Conservation (phyloP, 805 yeast species). For the Teunomyces barrocoloradensis region DNA sequence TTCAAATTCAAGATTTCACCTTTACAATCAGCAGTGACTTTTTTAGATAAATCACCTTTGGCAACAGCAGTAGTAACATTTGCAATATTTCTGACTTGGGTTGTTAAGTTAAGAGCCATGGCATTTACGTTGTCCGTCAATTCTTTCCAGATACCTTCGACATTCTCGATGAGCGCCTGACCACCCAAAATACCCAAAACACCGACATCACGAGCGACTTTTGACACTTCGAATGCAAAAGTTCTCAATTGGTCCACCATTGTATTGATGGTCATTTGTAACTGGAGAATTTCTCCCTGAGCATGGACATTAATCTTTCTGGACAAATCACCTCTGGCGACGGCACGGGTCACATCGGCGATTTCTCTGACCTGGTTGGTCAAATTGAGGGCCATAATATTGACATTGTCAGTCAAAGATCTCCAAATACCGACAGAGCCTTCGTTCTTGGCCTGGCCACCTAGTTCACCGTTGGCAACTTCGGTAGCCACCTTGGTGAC, state of each 20-base stretch:
- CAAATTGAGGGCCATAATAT: constrained; percentile 82
- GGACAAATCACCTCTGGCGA: constrained; percentile 81
- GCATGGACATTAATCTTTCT: constrained; percentile 86
- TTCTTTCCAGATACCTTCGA: constrained; percentile 86
- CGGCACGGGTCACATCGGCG: constrained; percentile 87
- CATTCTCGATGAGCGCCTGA: constrained; percentile 75
- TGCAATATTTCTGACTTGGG: constrained; percentile 85
- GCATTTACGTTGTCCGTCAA: constrained; percentile 85
- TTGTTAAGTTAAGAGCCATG: constrained; percentile 84
- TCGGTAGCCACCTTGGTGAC: constrained; percentile 86
- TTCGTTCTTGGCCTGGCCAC: constrained; percentile 82
- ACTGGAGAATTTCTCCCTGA: constrained; percentile 82
- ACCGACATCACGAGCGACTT: constrained; percentile 87
- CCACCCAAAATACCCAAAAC: constrained; percentile 88
- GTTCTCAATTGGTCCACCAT: constrained; percentile 85
- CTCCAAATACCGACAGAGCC: constrained; percentile 92
- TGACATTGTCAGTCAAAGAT: constrained; percentile 77
- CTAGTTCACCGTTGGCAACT: constrained; percentile 85
- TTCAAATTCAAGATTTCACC: constrained; percentile 53
- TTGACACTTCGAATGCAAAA: constrained; percentile 81
- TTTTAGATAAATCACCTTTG: constrained; percentile 74
- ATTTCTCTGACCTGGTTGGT: constrained; percentile 73
- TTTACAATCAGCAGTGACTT: constrained; percentile 83
- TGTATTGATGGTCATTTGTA: constrained; percentile 82
- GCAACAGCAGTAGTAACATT: constrained; percentile 88